Base-by-base conservation (phyloP, 2,329 filamentous ascomycete species). In the Xenoacremonium recifei region DNA sequence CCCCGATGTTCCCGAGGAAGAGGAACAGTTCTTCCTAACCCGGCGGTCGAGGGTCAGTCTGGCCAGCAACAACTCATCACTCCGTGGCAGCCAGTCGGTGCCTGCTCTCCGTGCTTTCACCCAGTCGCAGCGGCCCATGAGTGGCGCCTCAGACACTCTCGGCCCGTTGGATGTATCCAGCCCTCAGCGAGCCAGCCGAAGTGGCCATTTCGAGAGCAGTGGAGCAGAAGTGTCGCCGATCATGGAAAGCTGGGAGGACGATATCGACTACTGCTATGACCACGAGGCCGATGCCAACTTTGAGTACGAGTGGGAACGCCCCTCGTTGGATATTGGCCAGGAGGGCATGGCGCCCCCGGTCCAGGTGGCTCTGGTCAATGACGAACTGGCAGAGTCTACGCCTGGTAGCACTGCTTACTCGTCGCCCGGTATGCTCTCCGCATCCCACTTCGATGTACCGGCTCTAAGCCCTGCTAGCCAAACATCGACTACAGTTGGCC, bases 251-350 rank as follows among this genome's bases (percentile, higher is more conserved):
- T 86, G 82, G 82, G 82, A 86, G 54, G 80, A 84, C 39, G 80
- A 80, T 48, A 85, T 86, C 47, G 82, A 86, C 57, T 86, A 84
- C 61, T 84, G 79, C 57, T 86, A 86, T 55, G 81, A 85, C 50
- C 79, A 86, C 52, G 82, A 81, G 50, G 80, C 75, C 11, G 82
- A 85, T 59, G 82, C 80, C 6, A 71, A 84, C 60, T 85, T 79
- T 55, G 76, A 85, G 47, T 85, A 82, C 51, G 75, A 81, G 33
- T 85, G 81, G 81, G 78, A 82, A 44, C 74, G 76, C 13, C 67
- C 72, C 3, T 83, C 79, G 0, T 53, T 76, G 39, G 79, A 82
- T 35, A 57, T 52, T 13, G 45, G 53, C 16, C 57, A 56, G 18
- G 54, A 55, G 13, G 40, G 36, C 36, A 33, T 39, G 33, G 42